A percentile compares a stretch with the other conserved stretches of the same genome.
phyloP scores from a whole-genome alignment of 2,329 filamentous ascomycete genomes.

The Hypoxylon sp. region DNA sequence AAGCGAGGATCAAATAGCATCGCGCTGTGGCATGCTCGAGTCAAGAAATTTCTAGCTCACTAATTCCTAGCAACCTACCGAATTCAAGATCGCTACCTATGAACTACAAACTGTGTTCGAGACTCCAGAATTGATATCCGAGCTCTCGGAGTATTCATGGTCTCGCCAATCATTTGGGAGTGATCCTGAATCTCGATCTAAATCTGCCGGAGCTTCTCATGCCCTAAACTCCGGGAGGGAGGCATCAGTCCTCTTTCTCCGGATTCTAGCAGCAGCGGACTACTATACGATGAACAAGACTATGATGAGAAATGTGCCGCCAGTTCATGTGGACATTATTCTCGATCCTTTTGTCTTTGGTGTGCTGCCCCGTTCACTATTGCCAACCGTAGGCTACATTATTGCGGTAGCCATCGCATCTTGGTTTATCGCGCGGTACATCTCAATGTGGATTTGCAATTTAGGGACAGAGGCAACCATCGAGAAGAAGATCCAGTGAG shows the following conservation, averaged over 20 bases:
- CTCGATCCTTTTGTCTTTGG: constrained; percentile 89
- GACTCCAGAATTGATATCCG: constrained; percentile 73
- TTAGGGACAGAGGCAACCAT: constrained; percentile 49
- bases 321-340: constrained; percentile 84
- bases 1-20: constrained; percentile 57
- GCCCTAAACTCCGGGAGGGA: constrained; percentile 41
- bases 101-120: constrained; percentile 73
- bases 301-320: constrained; percentile 81
- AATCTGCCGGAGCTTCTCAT: constrained; percentile 19
- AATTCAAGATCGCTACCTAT: constrained; percentile 78
- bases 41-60: constrained; percentile 22
- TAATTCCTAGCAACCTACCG: constrained; percentile 81
- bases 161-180: constrained; percentile 59
- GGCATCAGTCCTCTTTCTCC: constrained; percentile 77
- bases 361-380: constrained; percentile 81
- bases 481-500: constrained; percentile 59
- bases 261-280: constrained; percentile 82
- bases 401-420: constrained; percentile 68
- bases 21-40: constrained; percentile 33
- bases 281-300: constrained; percentile 83
- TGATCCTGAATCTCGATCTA: constrained; percentile 27
- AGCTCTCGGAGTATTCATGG: constrained; percentile 74
- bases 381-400: constrained; percentile 80
- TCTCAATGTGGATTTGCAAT: constrained; percentile 54
- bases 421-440: constrained; percentile 60